Percentiles rank a stretch among this genome's conserved stretches.
phyloP scores from a whole-genome alignment of 2,329 filamentous ascomycete genomes.

The Akanthomyces muscarius region DNA sequence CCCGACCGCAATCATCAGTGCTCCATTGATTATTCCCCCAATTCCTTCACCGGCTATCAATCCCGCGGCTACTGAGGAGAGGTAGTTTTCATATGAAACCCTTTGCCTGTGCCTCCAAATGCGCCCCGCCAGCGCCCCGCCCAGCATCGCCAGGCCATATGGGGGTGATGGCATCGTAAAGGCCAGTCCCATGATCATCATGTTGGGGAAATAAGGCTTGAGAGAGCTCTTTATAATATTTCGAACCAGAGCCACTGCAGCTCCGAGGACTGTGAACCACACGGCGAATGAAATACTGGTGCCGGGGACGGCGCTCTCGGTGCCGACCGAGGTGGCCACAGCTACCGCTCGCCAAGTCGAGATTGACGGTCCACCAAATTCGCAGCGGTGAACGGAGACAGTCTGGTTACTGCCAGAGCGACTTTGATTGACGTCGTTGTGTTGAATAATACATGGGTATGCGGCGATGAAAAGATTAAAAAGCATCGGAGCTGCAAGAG shows the following conservation, averaged over 20 bases:
- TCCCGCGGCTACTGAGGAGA: not conserved
- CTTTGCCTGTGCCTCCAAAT: not conserved
- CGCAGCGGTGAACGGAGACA: not conserved
- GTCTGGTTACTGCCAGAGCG: too few relatives aligned
- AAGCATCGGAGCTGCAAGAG: not conserved
- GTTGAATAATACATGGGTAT: not conserved
- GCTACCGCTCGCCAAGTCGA: not conserved
- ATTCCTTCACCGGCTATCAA: not conserved
- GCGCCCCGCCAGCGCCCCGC: not conserved
- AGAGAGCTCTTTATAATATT: not conserved
- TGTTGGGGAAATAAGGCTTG: not conserved
- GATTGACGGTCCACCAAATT: not conserved
- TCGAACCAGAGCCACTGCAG: not conserved
- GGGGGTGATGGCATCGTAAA: not conserved
- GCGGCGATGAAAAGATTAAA: not conserved
- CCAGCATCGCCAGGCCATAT: not conserved
- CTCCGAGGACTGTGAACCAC: not conserved
- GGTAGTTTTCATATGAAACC: not conserved
- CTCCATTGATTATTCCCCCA: not conserved
- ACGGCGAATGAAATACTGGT: not conserved
- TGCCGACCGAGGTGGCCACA: not conserved
- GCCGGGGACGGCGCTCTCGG: not conserved
- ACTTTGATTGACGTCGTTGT: not conserved
- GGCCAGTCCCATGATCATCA: not conserved
- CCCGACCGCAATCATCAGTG: not conserved